Evolutionary conservation across 345 rosid genomes (phyloP).

Genomic region (Mallotus nudiflorus): DNA sequence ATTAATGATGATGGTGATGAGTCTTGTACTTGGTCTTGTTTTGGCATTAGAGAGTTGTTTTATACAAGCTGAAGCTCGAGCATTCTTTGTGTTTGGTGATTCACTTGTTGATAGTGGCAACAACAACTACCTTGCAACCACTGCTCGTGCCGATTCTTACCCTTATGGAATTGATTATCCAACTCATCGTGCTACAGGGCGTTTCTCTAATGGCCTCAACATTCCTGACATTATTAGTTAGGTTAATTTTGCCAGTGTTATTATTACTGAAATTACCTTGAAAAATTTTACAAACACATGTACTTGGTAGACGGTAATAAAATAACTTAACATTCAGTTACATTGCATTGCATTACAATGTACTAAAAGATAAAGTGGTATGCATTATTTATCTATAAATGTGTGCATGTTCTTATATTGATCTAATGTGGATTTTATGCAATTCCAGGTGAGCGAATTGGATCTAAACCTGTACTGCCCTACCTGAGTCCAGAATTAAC

Average conservation of each 20-base stretch:
- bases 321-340: no score
- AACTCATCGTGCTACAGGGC: slow-evolving; percentile 57
- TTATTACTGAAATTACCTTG: no score
- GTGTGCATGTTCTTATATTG: no score
- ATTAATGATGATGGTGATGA: slow-evolving; percentile 4
- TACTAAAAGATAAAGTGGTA: no score
- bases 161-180: slow-evolving; percentile 82
- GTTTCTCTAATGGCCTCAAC: slow-evolving; percentile 76
- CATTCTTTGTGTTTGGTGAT: slow-evolving; percentile 76
- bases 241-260: background rate
- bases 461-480: slow-evolving; percentile 60
- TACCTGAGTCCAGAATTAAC: slow-evolving; percentile 68
- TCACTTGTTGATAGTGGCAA: slow-evolving; percentile 82
- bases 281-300: no score
- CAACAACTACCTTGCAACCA: slow-evolving; percentile 64
- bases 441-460: slow-evolving; percentile 52
- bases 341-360: no score
- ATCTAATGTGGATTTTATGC: background rate
- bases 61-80: slow-evolving; percentile 47
- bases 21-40: slow-evolving; percentile 11
- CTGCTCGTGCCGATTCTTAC: slow-evolving; percentile 71
- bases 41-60: slow-evolving; percentile 15
- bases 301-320: no score
- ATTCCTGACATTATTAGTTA: slow-evolving; percentile 72
- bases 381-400: no score